phyloP scores from a whole-genome alignment of 345 rosid species.

The Salix arbutifolia region DNA sequence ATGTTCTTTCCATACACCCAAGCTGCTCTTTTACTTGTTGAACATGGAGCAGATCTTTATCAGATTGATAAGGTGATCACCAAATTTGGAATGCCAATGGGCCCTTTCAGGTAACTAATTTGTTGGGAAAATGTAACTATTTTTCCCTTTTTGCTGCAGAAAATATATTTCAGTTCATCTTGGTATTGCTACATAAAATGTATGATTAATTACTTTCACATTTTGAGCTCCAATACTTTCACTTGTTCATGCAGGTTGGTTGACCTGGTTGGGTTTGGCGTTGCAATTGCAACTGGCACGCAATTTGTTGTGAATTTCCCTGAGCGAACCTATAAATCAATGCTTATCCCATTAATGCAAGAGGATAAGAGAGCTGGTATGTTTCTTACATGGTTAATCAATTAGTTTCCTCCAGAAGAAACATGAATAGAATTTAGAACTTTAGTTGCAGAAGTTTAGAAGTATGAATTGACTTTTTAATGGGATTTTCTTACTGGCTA shows the following conservation, averaged over 20 bases:
- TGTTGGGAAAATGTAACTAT: not conserved
- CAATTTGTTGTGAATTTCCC: constrained; percentile 82
- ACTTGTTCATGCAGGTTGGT: constrained; percentile 49
- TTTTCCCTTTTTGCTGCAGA: not conserved
- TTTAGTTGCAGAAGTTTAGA: not conserved
- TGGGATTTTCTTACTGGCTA: constrained; percentile 4
- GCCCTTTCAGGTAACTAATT: constrained; percentile 71
- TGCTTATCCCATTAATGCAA: constrained; percentile 79
- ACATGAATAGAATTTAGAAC: not conserved
- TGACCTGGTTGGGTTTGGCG: constrained; percentile 95
- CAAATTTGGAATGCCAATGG: constrained; percentile 99
- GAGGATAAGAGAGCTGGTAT: constrained; percentile 91
- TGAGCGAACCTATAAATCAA: constrained; percentile 76
- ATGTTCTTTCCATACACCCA: constrained; percentile 95
- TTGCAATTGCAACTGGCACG: constrained; percentile 66
- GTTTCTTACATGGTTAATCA: not conserved
- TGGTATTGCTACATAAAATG: not conserved
- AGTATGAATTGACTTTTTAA: not conserved
- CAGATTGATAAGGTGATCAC: constrained; percentile 66
- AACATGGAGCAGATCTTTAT: constrained; percentile 76
- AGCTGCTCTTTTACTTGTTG: constrained; percentile 74
- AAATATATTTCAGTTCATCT: not conserved
- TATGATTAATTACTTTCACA: not conserved
- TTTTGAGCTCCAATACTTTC: not conserved
- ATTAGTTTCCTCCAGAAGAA: not conserved